phyloP scores from a whole-genome alignment of 768 basidiomycete species.

The Paxillus involutus region DNA sequence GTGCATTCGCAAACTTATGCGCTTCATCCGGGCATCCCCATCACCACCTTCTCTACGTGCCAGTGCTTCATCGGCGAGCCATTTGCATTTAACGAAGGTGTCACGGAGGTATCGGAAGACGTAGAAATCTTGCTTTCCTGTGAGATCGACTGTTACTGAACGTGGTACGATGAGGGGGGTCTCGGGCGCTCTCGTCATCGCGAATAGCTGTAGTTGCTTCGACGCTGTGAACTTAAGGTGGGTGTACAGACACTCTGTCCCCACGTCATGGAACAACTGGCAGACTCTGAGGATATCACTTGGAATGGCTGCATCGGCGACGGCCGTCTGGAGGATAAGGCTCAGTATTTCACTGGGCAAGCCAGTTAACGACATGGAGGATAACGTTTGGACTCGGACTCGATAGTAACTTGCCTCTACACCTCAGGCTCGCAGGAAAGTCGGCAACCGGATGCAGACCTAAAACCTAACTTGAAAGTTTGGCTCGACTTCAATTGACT shows the following conservation, averaged over 20 bases:
- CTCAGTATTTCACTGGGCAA: slow-evolving; percentile 25
- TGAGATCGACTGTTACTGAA: slow-evolving; percentile 26
- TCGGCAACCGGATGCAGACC: no score
- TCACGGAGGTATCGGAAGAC: slow-evolving; percentile 27
- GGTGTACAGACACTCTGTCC: slow-evolving; percentile 21
- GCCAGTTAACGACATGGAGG: slow-evolving; percentile 9
- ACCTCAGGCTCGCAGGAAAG: no score
- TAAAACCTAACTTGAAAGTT: no score
- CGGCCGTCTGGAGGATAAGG: slow-evolving; percentile 13
- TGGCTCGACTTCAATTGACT: no score
- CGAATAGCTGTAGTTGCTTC: slow-evolving; percentile 21
- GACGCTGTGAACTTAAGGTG: slow-evolving; percentile 24
- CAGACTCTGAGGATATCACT: slow-evolving; percentile 22
- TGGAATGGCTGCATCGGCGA: slow-evolving; percentile 15
- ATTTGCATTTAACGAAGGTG: slow-evolving; percentile 26
- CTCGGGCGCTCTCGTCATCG: background rate
- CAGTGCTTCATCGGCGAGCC: background rate
- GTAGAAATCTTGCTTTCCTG: slow-evolving; percentile 28
- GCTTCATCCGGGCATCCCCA: slow-evolving; percentile 22
- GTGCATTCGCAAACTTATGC: slow-evolving; percentile 38
- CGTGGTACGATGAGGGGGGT: slow-evolving; percentile 24
- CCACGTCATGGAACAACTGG: slow-evolving; percentile 19
- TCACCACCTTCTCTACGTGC: background rate
- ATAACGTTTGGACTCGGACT: no score
- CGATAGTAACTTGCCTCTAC: no score